Evolutionary conservation across 202 grass and related monocot genomes (phyloP).

Genomic region (Hordeum pubiflorum): DNA sequence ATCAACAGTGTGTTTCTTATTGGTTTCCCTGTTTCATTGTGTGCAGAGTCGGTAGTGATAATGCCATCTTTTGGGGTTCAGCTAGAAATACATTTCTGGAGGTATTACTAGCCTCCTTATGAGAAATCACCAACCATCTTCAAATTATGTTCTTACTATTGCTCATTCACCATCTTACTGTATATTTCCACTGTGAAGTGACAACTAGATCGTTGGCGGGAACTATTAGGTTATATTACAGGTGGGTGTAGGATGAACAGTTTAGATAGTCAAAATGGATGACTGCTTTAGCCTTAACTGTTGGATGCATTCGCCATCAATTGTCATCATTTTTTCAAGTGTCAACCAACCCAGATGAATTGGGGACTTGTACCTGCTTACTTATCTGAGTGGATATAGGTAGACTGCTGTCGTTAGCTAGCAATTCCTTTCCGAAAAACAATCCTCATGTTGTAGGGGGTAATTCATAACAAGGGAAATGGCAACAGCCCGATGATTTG

Average conservation of each 20-base stretch:
- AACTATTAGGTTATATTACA: background rate
- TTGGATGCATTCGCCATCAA: background rate
- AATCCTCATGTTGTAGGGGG: background rate
- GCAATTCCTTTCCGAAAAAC: background rate
- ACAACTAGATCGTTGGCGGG: background rate
- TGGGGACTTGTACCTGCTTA: background rate
- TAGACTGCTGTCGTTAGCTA: background rate
- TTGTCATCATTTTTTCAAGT: constrained; percentile 2
- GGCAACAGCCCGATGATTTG: background rate
- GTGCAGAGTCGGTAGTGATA: constrained; percentile 76
- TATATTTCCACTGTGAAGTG: background rate
- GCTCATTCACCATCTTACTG: background rate
- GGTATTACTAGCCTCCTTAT: constrained; percentile 31
- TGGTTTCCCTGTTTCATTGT: constrained; percentile 4
- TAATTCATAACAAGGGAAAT: background rate
- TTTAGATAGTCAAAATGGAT: background rate
- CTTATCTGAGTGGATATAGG: background rate
- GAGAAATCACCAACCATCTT: background rate
- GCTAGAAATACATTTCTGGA: constrained; percentile 81
- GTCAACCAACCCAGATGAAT: background rate
- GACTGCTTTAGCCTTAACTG: constrained; percentile 1
- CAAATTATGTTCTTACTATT: background rate
- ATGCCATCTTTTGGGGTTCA: constrained; percentile 86
- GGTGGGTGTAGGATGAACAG: background rate
- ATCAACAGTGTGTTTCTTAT: constrained; percentile 1